phyloP scores from a whole-genome alignment of 306 rosid genomes.

The Cucurbita moschata region DNA sequence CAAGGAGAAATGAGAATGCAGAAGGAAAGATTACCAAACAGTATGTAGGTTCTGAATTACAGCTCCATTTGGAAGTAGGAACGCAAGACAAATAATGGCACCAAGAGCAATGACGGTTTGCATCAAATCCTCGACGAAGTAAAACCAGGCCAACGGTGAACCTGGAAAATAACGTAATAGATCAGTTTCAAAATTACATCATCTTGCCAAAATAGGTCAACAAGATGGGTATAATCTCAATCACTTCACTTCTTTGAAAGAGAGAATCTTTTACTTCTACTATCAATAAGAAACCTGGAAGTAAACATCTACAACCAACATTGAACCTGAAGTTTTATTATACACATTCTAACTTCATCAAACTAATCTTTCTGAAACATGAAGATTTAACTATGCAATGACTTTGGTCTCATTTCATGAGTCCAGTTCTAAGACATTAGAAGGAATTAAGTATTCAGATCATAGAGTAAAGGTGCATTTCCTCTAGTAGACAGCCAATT shows the following conservation, averaged over 20 bases:
- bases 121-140: constrained; percentile 66
- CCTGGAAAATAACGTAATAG: constrained; percentile 18
- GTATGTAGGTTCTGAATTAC: constrained; percentile 54
- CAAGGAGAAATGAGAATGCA: neutral
- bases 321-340: neutral
- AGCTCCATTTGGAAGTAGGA: constrained; percentile 95
- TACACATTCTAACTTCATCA: neutral
- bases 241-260: neutral
- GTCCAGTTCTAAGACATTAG: neutral
- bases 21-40: constrained; percentile 42
- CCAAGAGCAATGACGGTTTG: constrained; percentile 92
- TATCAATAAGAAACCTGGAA: neutral
- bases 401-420: neutral
- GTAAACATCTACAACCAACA: neutral
- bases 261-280: neutral
- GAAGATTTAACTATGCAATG: too few relatives aligned
- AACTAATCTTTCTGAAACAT: neutral
- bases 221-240: neutral
- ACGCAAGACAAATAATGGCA: constrained; percentile 91
- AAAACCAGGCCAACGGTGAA: constrained; percentile 58
- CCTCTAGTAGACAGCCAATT: neutral
- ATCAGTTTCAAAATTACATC: neutral
- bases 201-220: neutral
- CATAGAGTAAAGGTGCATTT: neutral
- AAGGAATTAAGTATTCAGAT: neutral